phyloP scores from a whole-genome alignment of 164 flowering plant species.

The Tinospora cordifolia region DNA sequence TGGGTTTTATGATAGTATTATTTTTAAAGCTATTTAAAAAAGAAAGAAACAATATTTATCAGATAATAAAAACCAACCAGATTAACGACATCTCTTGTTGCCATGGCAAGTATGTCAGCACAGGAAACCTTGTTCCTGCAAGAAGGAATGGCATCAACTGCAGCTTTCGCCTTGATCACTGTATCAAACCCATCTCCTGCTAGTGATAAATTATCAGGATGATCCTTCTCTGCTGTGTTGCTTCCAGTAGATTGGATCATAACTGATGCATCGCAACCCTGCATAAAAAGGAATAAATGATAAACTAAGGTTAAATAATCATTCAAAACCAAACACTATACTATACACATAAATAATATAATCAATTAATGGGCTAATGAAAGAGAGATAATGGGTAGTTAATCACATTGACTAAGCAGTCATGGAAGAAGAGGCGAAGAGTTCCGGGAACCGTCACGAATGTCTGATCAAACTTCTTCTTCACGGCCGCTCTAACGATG shows the following conservation, averaged over 20 bases:
- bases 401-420: slow-evolving; percentile 62
- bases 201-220: slow-evolving; percentile 61
- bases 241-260: slow-evolving; percentile 38
- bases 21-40: too few relatives aligned
- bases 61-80: slow-evolving; percentile 27
- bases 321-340: too few relatives aligned
- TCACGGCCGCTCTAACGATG: slow-evolving; percentile 54
- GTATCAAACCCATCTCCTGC: slow-evolving; percentile 94
- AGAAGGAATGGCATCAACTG: slow-evolving; percentile 41
- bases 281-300: background rate
- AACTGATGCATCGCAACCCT: slow-evolving; percentile 88
- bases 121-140: slow-evolving; percentile 87
- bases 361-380: too few relatives aligned
- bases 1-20: too few relatives aligned
- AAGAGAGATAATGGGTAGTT: too few relatives aligned
- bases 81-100: slow-evolving; percentile 53
- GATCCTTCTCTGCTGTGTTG: slow-evolving; percentile 76
- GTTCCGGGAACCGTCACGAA: slow-evolving; percentile 75
- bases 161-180: slow-evolving; percentile 78
- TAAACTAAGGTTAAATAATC: background rate
- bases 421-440: slow-evolving; percentile 86
- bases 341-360: too few relatives aligned
- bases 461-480: slow-evolving; percentile 50
- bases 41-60: too few relatives aligned
- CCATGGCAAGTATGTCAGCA: slow-evolving; percentile 84